Conservation (phyloP, 2,329 filamentous ascomycete genomes). For the Fusarium abutilonis region DNA sequence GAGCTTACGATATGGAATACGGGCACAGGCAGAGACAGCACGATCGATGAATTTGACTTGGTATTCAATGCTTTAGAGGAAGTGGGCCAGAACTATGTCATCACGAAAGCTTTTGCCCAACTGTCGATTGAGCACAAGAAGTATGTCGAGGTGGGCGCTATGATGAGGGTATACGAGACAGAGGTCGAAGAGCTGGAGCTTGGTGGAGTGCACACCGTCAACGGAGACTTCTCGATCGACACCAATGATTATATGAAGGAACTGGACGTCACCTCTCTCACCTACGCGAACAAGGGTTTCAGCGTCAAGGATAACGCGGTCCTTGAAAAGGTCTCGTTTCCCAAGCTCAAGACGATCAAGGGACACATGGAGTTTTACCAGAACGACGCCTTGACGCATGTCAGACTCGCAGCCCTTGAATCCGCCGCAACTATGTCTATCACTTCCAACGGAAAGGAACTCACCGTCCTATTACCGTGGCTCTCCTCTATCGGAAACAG, state of each 20-base stretch:
- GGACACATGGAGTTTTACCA: slow-evolving; percentile 42
- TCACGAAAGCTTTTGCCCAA: slow-evolving; percentile 37
- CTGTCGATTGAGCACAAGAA: slow-evolving; percentile 37
- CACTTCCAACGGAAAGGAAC: slow-evolving; percentile 37
- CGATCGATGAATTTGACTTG: slow-evolving; percentile 35
- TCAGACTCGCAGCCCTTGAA: slow-evolving; percentile 39
- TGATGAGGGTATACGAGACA: slow-evolving; percentile 43
- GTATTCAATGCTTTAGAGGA: slow-evolving; percentile 36
- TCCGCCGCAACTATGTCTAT: slow-evolving; percentile 42
- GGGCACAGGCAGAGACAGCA: slow-evolving; percentile 23
- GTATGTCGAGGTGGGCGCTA: slow-evolving; percentile 28
- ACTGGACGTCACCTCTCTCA: slow-evolving; percentile 28
- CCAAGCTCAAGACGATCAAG: slow-evolving; percentile 41
- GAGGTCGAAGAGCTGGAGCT: slow-evolving; percentile 35
- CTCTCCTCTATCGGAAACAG: slow-evolving; percentile 39
- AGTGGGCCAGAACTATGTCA: slow-evolving; percentile 38
- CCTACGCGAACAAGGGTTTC: slow-evolving; percentile 40
- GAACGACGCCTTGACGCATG: slow-evolving; percentile 34
- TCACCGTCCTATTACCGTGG: slow-evolving; percentile 34
- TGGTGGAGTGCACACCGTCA: slow-evolving; percentile 38
- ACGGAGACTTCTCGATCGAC: slow-evolving; percentile 43
- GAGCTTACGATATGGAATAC: slow-evolving; percentile 41
- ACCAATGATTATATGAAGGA: slow-evolving; percentile 34
- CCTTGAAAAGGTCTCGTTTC: slow-evolving; percentile 34
- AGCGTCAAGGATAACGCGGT: slow-evolving; percentile 37